These are phyloP conservation scores for Botrytis medusae DNA, from an alignment of 2,329 filamentous ascomycete genomes.

Conservation along the genomic window DNA sequence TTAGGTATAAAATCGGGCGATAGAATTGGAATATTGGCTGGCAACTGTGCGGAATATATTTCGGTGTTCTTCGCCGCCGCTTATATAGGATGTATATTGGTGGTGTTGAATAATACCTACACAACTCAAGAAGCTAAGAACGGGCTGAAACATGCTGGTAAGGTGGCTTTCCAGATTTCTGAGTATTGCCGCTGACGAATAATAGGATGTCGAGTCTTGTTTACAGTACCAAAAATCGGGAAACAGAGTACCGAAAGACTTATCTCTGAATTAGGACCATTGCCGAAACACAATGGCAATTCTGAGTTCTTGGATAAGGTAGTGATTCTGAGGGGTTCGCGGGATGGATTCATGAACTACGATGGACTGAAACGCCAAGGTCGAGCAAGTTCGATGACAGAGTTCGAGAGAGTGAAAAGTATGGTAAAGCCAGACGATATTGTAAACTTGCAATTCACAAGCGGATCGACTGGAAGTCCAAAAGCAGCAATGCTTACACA, in stretches of 20 bases:
- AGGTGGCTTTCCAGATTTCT: constrained; percentile 50
- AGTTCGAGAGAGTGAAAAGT: constrained; percentile 53
- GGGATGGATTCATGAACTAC: constrained; percentile 59
- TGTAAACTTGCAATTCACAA: constrained; percentile 73
- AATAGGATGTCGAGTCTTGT: constrained; percentile 68
- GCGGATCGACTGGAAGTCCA: constrained; percentile 70
- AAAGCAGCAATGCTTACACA: constrained; percentile 73
- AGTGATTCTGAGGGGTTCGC: constrained; percentile 59
- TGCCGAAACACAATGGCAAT: constrained; percentile 45
- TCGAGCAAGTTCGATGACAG: constrained; percentile 48
- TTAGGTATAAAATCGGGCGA: constrained; percentile 28
- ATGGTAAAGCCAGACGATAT: constrained; percentile 64
- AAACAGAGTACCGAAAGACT: constrained; percentile 62
- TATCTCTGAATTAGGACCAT: constrained; percentile 51
- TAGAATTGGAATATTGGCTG: constrained; percentile 30
- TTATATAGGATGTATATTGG: constrained; percentile 62
- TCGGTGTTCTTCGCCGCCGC: constrained; percentile 25
- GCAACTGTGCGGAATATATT: constrained; percentile 39
- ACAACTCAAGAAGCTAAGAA: constrained; percentile 63
- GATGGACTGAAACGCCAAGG: constrained; percentile 55
- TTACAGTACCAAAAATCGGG: constrained; percentile 69
- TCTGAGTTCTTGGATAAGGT: constrained; percentile 46
- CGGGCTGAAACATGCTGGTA: constrained; percentile 67
- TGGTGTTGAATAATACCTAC: constrained; percentile 82
- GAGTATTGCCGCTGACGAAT: constrained; percentile 48